phyloP scores from a whole-genome alignment of 805 yeast species.

The Geotrichum ghanense region DNA sequence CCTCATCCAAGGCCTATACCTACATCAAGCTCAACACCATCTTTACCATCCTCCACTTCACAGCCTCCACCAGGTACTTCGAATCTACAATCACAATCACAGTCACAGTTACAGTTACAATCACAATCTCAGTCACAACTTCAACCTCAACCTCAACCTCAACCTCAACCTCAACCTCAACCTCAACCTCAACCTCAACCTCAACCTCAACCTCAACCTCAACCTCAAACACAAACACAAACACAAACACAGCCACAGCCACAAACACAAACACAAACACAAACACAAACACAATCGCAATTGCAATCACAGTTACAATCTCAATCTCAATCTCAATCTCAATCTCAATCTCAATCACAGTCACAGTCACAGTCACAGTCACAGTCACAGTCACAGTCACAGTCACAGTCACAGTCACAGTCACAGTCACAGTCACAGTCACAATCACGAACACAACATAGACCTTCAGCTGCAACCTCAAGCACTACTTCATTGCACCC shows the following conservation, averaged over 20 bases:
- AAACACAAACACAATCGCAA: neutral
- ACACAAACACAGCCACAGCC: neutral
- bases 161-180: neutral
- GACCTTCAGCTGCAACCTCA: no score
- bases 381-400: neutral
- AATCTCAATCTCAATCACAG: neutral
- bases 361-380: neutral
- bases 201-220: conserved; percentile 1
- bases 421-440: neutral
- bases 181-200: neutral
- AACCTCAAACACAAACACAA: neutral
- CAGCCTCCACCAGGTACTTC: no score
- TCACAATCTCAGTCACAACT: neutral
- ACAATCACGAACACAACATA: neutral
- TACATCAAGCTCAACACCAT: no score
- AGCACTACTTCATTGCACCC: neutral
- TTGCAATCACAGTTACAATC: neutral
- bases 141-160: neutral
- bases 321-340: neutral
- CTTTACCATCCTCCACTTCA: no score
- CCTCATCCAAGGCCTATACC: no score
- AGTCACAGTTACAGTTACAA: neutral
- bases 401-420: neutral
- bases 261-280: neutral
- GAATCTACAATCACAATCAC: neutral